A percentile compares a stretch with the other conserved stretches of the same genome.
These are phyloP conservation scores for Raphanus raphanistrum DNA, from an alignment of 345 rosid genomes.

Conservation along the genomic window DNA sequence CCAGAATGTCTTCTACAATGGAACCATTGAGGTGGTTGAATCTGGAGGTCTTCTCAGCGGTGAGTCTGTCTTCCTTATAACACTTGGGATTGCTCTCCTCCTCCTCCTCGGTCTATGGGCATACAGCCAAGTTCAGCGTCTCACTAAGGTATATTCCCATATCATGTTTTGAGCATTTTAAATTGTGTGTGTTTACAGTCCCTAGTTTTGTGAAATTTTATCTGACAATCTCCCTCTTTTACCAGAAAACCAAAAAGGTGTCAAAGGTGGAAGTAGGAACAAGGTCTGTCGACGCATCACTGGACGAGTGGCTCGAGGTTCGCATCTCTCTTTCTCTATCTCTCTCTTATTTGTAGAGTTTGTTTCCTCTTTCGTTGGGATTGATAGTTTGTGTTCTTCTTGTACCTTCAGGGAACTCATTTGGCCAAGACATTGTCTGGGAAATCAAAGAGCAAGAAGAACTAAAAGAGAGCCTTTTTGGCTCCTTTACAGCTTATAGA, in stretches of 20 bases:
- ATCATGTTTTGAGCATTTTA: background rate
- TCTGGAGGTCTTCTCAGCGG: constrained; percentile 77
- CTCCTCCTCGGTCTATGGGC: constrained; percentile 80
- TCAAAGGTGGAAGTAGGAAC: constrained; percentile 96
- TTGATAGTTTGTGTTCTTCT: constrained; percentile 13
- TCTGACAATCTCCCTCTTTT: constrained; percentile 7
- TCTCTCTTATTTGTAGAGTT: background rate
- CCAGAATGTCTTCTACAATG: constrained; percentile 79
- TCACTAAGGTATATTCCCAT: constrained; percentile 63
- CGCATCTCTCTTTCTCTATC: background rate
- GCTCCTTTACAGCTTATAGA: constrained; percentile 24
- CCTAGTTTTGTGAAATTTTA: background rate
- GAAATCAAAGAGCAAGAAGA: constrained; percentile 42
- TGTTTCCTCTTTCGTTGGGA: background rate
- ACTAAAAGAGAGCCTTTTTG: constrained; percentile 20
- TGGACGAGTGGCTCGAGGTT: constrained; percentile 98
- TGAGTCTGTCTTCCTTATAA: constrained; percentile 85
- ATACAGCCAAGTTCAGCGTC: constrained; percentile 76
- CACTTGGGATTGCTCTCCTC: constrained; percentile 86
- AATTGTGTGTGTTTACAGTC: background rate
- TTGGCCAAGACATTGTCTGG: constrained; percentile 39
- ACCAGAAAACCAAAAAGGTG: constrained; percentile 82
- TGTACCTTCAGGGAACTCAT: constrained; percentile 31
- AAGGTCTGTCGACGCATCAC: constrained; percentile 62
- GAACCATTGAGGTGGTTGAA: constrained; percentile 92